These are phyloP conservation scores for Pestalotiopsis sp. DNA, from an alignment of 2,329 filamentous ascomycete genomes.

Conservation along the genomic window DNA sequence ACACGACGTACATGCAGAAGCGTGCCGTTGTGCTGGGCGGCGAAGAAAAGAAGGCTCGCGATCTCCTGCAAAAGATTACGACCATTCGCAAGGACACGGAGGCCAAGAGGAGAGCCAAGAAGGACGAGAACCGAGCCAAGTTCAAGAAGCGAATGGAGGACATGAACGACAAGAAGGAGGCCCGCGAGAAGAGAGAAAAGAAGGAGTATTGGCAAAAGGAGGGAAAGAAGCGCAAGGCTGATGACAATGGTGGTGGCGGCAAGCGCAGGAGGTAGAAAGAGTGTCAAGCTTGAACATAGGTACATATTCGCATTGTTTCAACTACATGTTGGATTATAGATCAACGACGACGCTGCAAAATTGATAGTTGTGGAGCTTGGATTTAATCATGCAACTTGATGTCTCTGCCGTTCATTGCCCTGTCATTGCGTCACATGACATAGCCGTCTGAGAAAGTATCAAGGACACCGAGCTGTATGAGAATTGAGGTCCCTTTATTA, in stretches of 20 bases:
- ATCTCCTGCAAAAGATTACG: constrained; percentile 90
- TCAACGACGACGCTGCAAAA: background rate
- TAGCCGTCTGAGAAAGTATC: no score
- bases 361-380: background rate
- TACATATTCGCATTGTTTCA: background rate
- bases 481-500: no score
- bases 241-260: constrained; percentile 42
- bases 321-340: background rate
- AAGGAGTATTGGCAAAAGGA: constrained; percentile 93
- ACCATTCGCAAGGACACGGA: constrained; percentile 89
- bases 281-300: background rate
- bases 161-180: constrained; percentile 81
- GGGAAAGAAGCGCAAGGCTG: constrained; percentile 67
- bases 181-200: constrained; percentile 86
- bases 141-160: constrained; percentile 85
- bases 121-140: constrained; percentile 81
- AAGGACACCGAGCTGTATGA: no score
- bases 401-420: no score
- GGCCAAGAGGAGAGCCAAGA: constrained; percentile 79
- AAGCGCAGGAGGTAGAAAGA: constrained; percentile 38
- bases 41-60: constrained; percentile 87
- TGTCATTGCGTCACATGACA: no score
- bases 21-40: constrained; percentile 83
- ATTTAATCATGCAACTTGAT: no score
- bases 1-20: constrained; percentile 90